Evolutionary conservation across 768 basidiomycete genomes (phyloP).

Genomic region (Lyophyllum shimeji): DNA sequence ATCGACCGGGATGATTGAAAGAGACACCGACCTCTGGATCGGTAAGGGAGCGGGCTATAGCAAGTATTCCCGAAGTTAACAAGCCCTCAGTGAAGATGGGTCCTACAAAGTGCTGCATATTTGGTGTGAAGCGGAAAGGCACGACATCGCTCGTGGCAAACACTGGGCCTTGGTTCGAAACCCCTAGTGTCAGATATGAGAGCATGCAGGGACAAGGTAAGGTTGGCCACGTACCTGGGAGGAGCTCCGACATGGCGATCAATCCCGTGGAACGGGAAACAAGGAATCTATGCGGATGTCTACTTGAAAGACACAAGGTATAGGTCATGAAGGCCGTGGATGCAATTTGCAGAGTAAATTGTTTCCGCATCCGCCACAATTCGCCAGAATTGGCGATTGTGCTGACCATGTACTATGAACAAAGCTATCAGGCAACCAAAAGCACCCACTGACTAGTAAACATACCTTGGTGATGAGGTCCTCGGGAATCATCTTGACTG

Average conservation of each 20-base stretch:
- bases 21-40: slow-evolving; percentile 75
- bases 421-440: slow-evolving; percentile 2
- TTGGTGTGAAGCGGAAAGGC: slow-evolving; percentile 96
- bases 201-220: not conserved
- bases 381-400: slow-evolving; percentile 83
- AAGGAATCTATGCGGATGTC: slow-evolving; percentile 83
- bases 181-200: slow-evolving; percentile 26
- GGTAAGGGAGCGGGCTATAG: slow-evolving; percentile 86
- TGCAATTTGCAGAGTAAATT: slow-evolving; percentile 90
- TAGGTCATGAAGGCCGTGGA: slow-evolving; percentile 92
- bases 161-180: slow-evolving; percentile 48
- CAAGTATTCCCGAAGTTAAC: slow-evolving; percentile 83
- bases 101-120: slow-evolving; percentile 91
- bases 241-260: slow-evolving; percentile 89
- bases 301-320: slow-evolving; percentile 78
- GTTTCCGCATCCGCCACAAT: slow-evolving; percentile 96
- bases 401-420: slow-evolving; percentile 79
- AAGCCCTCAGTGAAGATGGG: slow-evolving; percentile 89
- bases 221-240: slow-evolving; percentile 59
- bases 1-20: not conserved
- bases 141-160: slow-evolving; percentile 84
- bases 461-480: slow-evolving; percentile 80
- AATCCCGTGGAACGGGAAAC: slow-evolving; percentile 87
- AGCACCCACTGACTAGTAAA: not conserved
- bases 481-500: slow-evolving; percentile 86